Evolutionary conservation across 176 grass and related monocot genomes (phyloP), one percentile per base, ranked within the genome.

Genomic region (Typha latifolia): DNA sequence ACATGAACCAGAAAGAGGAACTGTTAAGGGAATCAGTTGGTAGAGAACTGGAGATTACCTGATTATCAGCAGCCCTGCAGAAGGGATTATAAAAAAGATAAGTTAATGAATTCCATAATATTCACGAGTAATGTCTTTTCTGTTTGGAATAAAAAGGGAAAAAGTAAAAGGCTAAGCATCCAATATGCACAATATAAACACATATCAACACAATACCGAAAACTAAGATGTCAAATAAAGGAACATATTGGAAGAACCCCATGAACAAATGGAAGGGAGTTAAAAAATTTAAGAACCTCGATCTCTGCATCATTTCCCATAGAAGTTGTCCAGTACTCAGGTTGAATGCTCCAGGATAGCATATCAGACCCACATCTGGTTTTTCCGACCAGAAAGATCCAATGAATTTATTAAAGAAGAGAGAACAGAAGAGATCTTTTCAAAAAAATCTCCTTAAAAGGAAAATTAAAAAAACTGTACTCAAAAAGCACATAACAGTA

Each of bases 281-380:
- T 48, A 59, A 1, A 10, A 70, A 18, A 29, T 69, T 14, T 31
- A 18, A 51, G 51, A 70, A 94, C 90, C 85, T 94, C 72, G 79
- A 85, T 56, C 80, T 94, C 69, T 88, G 85, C 82, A 94, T 82
- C 13, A 85, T 79, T 64, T 94, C 85, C 90, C 90, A 94, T 12
- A 85, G 85, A 20, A 88, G 80, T 29, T 77, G 34, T 32, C 85
- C 83, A 31, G 83, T 90, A 74, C 77, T 84, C 59, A 86, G 86
- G 83, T 90, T 90, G 63, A 86, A 90, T 12, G 90, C 86, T 47
- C 86, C 82, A 34, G 80, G 80, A 68, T 84, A 95, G 37, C 90
- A 86, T 62, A 95, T 71, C 71, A 90, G 62, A 77, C 86, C 64
- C 22, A 48, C 83, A 73, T 80, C 81, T 95, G 50, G 27, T 77